phyloP scores from a whole-genome alignment of 2,329 filamentous ascomycete species.

The Arthrobotrys musiformis region DNA sequence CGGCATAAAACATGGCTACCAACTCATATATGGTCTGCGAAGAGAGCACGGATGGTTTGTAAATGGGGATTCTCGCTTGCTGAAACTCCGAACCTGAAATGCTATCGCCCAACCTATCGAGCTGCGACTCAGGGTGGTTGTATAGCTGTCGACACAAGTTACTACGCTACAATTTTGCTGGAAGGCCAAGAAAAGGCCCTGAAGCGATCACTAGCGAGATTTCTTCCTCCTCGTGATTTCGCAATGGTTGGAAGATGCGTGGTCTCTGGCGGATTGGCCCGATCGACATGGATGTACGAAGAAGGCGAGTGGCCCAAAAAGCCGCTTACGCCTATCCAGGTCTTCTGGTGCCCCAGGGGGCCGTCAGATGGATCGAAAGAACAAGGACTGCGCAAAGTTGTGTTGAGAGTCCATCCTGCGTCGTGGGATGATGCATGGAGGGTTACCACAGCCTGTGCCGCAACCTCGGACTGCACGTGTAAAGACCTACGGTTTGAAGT shows the following conservation, averaged over 20 bases:
- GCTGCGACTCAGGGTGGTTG: constrained; percentile 79
- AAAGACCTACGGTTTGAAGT: constrained; percentile 78
- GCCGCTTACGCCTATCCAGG: constrained; percentile 76
- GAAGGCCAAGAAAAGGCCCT: constrained; percentile 75
- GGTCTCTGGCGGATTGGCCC: constrained; percentile 47
- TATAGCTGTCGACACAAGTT: constrained; percentile 92
- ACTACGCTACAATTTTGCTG: constrained; percentile 85
- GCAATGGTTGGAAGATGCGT: constrained; percentile 75
- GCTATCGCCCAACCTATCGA: constrained; percentile 86
- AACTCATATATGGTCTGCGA: constrained; percentile 93
- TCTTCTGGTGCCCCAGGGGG: constrained; percentile 75
- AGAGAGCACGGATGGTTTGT: constrained; percentile 86
- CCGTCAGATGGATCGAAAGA: constrained; percentile 63
- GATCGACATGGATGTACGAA: constrained; percentile 61
- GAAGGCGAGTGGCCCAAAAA: constrained; percentile 68
- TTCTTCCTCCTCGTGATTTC: constrained; percentile 70
- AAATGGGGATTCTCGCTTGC: constrained; percentile 89
- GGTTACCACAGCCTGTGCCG: constrained; percentile 70
- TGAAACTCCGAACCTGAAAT: constrained; percentile 86
- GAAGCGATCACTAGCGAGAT: constrained; percentile 74
- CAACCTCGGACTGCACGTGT: constrained; percentile 67
- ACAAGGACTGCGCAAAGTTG: constrained; percentile 66
- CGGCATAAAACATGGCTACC: constrained; percentile 91
- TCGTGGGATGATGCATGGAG: constrained; percentile 77
- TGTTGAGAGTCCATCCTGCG: constrained; percentile 84